A percentile compares a stretch with the other conserved stretches of the same genome.
Conservation (phyloP, 805 yeast species). For the Torulaspora gathmanii region DNA sequence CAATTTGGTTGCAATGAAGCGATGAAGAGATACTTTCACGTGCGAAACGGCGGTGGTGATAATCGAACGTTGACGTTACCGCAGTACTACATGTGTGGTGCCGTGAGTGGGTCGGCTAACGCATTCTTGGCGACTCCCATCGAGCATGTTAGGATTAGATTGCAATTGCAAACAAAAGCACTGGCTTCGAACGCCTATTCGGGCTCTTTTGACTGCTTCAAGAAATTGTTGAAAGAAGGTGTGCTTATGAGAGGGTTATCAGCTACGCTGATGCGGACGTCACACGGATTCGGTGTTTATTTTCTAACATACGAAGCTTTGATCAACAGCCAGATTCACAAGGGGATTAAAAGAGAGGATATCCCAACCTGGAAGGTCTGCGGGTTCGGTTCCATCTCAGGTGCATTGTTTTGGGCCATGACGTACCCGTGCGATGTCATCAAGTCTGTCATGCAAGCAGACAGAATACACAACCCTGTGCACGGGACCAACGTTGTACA, state of each 20-base stretch:
- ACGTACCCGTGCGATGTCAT: constrained; percentile 87
- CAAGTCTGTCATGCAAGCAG: constrained; percentile 76
- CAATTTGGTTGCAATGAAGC: constrained; percentile 93
- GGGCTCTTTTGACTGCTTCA: constrained; percentile 45
- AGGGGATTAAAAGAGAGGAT: constrained; percentile 51
- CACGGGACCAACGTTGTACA: constrained; percentile 50
- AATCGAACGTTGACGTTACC: constrained; percentile 36
- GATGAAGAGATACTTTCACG: constrained; percentile 74
- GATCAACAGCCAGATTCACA: constrained; percentile 48
- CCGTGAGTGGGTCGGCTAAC: constrained; percentile 89
- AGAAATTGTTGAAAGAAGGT: constrained; percentile 47
- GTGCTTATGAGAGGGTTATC: constrained; percentile 76
- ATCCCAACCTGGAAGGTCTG: constrained; percentile 87
- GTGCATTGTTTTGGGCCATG: constrained; percentile 79
- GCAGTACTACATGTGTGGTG: constrained; percentile 84
- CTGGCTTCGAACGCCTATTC: constrained; percentile 41
- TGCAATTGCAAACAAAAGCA: constrained; percentile 61
- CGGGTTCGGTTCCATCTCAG: constrained; percentile 83
- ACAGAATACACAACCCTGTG: constrained; percentile 43
- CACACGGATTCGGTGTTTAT: constrained; percentile 83
- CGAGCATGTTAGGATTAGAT: constrained; percentile 87
- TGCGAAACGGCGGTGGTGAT: constrained; percentile 36
- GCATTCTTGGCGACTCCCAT: constrained; percentile 89
- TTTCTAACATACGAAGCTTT: constrained; percentile 88
- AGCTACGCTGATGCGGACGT: constrained; percentile 81